A percentile compares a stretch with the other conserved stretches of the same genome.
These are phyloP conservation scores for Thraustochytrium sp. DNA, from an alignment of 352 stramenopile species.

Conservation along the genomic window DNA sequence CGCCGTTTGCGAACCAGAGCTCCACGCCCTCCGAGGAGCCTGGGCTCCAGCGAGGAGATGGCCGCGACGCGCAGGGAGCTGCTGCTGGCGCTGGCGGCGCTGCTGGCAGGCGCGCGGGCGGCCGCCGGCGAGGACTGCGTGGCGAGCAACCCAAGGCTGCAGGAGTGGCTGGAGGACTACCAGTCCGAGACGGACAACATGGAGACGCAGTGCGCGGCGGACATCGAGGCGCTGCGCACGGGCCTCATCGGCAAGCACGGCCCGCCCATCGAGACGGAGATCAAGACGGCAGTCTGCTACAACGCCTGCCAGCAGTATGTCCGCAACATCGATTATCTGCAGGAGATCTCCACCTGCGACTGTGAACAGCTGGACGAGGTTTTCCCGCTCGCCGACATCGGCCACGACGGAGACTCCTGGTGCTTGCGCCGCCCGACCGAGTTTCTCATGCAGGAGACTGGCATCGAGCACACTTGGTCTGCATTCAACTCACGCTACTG, in stretches of 20 bases:
- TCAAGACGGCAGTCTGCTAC: constrained; percentile 13
- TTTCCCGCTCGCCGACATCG: constrained; percentile 19
- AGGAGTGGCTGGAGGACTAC: constrained; percentile 36
- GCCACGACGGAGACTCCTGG: background rate
- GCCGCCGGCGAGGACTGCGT: background rate
- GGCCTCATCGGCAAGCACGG: constrained; percentile 2
- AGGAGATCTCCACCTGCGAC: background rate
- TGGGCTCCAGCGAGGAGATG: background rate
- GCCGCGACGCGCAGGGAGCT: background rate
- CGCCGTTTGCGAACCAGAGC: no score
- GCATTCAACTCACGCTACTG: constrained; percentile 36
- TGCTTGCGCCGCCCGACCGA: background rate
- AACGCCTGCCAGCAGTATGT: constrained; percentile 32
- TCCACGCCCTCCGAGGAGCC: no score
- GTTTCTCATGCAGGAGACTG: background rate
- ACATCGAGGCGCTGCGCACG: background rate
- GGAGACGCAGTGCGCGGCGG: background rate
- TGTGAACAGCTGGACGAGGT: constrained; percentile 11
- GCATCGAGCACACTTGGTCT: background rate
- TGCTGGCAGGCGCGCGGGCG: background rate
- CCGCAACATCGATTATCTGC: constrained; percentile 35
- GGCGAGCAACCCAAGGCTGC: background rate
- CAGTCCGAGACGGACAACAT: constrained; percentile 17
- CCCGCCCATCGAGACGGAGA: constrained; percentile 30
- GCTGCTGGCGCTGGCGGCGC: background rate